These are phyloP conservation scores for Tolypocladium nubicola DNA, from an alignment of 2,329 filamentous ascomycete genomes.

Conservation along the genomic window DNA sequence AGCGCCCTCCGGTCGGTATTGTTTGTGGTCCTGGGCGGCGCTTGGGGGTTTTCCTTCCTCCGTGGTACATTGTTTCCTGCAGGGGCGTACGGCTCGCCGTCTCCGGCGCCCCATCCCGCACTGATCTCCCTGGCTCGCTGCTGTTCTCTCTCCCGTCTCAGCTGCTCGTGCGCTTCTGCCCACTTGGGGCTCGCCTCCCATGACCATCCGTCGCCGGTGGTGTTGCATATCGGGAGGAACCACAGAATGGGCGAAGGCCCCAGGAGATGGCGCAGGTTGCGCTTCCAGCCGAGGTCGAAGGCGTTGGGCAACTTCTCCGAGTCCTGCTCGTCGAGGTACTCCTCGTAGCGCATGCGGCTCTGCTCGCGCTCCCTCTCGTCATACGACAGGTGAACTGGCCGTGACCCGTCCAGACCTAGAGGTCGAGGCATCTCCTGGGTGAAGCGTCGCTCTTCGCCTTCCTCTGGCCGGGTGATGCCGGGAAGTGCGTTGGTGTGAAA, in stretches of 20 bases:
- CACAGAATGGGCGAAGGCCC: conserved; percentile 64
- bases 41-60: not conserved
- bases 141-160: conserved; percentile 45
- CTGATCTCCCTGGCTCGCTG: conserved; percentile 53
- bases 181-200: conserved; percentile 84
- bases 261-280: conserved; percentile 74
- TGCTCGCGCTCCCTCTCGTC: conserved; percentile 45
- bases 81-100: conserved; percentile 5
- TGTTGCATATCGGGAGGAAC: conserved; percentile 73
- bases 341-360: conserved; percentile 45
- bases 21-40: not conserved
- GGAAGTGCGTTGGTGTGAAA: conserved; percentile 75
- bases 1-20: conserved; percentile 24
- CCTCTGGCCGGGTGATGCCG: conserved; percentile 69
- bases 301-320: conserved; percentile 81
- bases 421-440: conserved; percentile 7
- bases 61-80: not conserved
- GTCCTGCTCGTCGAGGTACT: conserved; percentile 84
- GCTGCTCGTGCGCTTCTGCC: conserved; percentile 56
- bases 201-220: conserved; percentile 82
- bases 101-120: conserved; percentile 53
- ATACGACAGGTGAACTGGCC: conserved; percentile 38
- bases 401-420: conserved; percentile 16
- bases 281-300: conserved; percentile 78
- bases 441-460: conserved; percentile 54